Conservation (phyloP, 139 green algal genomes). For the Auxenochlorella pyrenoidosa region DNA sequence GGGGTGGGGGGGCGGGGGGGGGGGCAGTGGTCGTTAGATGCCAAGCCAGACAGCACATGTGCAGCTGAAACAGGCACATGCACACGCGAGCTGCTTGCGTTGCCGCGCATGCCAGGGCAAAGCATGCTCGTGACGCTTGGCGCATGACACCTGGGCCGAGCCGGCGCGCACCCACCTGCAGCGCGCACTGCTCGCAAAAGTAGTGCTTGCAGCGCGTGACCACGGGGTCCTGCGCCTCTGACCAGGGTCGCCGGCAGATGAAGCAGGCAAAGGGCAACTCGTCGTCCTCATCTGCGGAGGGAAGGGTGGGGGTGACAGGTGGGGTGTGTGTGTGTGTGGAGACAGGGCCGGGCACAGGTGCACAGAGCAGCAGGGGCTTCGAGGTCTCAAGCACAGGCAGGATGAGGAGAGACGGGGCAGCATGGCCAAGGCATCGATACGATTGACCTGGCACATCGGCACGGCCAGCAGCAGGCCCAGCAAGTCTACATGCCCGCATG, state of each 20-base stretch:
- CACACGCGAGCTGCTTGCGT: not conserved
- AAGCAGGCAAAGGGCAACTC: constrained; percentile 96
- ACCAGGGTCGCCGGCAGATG: constrained; percentile 89
- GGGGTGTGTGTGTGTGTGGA: not conserved
- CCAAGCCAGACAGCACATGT: too few species aligned
- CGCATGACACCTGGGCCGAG: too few species aligned
- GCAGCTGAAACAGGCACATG: too few species aligned
- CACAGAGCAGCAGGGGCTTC: too few species aligned
- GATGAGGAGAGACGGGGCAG: not conserved
- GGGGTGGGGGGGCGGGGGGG: too few species aligned
- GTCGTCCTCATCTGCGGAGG: constrained; percentile 76
- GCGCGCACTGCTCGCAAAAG: constrained; percentile 97
- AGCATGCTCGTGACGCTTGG: too few species aligned
- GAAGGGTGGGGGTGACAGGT: not conserved
- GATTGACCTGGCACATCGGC: too few species aligned
- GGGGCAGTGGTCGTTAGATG: not conserved
- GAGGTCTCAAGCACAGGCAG: not conserved
- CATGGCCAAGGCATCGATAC: not conserved
- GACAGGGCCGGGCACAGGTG: too few species aligned
- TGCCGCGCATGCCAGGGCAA: not conserved
- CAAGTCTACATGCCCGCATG: not conserved
- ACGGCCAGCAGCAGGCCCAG: too few species aligned
- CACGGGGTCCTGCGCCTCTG: constrained; percentile 85
- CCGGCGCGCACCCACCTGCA: constrained; percentile 60
- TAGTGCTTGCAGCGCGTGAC: constrained; percentile 97